Conservation (phyloP, 768 basidiomycete genomes). For the Russula vinacea region DNA sequence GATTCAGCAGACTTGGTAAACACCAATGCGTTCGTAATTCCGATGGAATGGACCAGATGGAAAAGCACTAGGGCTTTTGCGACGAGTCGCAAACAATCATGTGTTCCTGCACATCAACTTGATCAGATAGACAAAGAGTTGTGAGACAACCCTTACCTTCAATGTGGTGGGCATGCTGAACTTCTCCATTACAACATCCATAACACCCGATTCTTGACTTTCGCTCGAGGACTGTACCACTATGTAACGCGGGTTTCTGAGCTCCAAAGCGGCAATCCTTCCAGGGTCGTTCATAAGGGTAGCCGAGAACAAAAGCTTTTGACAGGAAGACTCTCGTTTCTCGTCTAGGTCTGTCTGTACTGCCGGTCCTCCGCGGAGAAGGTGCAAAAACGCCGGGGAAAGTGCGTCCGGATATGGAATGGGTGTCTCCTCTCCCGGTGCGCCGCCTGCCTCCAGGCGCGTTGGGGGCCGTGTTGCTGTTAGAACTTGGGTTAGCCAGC, state of each 20-base stretch:
- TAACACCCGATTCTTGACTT: conserved; percentile 38
- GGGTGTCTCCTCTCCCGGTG: not conserved
- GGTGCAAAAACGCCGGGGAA: conserved; percentile 55
- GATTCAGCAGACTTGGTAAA: conserved; percentile 99
- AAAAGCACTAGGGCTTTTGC: conserved; percentile 89
- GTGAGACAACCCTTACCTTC: conserved; percentile 46
- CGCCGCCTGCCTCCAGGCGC: conserved; percentile 4
- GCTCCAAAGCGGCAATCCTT: conserved; percentile 79
- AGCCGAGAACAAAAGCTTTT: conserved; percentile 94
- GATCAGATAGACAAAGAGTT: conserved; percentile 6
- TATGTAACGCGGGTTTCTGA: conserved; percentile 83
- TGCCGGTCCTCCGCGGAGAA: conserved; percentile 41
- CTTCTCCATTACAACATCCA: conserved; percentile 65
- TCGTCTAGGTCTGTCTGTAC: conserved; percentile 55
- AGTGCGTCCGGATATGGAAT: conserved; percentile 51
- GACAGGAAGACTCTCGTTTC: conserved; percentile 63
- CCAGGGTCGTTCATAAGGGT: conserved; percentile 92
- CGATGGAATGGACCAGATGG: conserved; percentile 66
- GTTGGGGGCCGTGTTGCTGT: conserved; percentile 55
- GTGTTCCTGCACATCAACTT: conserved; percentile 57
- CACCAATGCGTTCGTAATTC: conserved; percentile 70
- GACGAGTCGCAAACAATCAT: conserved; percentile 78
- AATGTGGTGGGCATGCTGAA: conserved; percentile 81
- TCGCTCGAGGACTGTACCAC: conserved; percentile 57
- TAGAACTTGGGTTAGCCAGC: conserved; percentile 85